These are phyloP conservation scores for Cladorrhinum sp. DNA, from an alignment of 2,329 filamentous ascomycete species.

Conservation along the genomic window DNA sequence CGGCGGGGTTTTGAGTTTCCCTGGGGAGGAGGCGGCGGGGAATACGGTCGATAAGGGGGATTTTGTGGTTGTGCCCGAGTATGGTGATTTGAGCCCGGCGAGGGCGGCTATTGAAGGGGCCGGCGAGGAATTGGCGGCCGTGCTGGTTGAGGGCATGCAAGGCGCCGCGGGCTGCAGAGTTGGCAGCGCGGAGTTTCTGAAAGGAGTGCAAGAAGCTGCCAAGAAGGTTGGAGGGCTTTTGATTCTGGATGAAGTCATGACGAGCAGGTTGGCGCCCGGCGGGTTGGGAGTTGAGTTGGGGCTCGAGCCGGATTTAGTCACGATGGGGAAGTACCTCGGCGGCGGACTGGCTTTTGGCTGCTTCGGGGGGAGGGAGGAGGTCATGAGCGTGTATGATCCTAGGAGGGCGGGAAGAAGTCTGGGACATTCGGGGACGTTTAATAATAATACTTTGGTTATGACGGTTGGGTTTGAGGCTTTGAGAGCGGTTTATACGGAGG, in stretches of 20 bases:
- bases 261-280: conserved; percentile 52
- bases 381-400: conserved; percentile 54
- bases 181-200: conserved; percentile 50
- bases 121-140: conserved; percentile 49
- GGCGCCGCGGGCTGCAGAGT: conserved; percentile 58
- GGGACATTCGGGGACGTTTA: conserved; percentile 59
- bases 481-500: conserved; percentile 30
- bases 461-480: conserved; percentile 41
- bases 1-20: conserved; percentile 43
- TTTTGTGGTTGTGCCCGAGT: conserved; percentile 55
- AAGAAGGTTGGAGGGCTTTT: conserved; percentile 53
- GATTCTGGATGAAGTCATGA: conserved; percentile 71
- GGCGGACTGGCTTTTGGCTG: conserved; percentile 58
- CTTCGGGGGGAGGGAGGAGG: conserved; percentile 50
- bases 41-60: conserved; percentile 51
- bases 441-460: conserved; percentile 57
- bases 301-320: conserved; percentile 53
- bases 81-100: conserved; percentile 56
- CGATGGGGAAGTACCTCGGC: conserved; percentile 58
- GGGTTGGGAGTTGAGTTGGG: conserved; percentile 45
- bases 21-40: not conserved
- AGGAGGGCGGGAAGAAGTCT: conserved; percentile 34
- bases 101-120: conserved; percentile 38
- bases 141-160: conserved; percentile 66
- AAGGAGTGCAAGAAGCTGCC: conserved; percentile 44